Base-by-base conservation (phyloP, 1,139 yeast genomes). In the Zygoascus hellenicus region DNA sequence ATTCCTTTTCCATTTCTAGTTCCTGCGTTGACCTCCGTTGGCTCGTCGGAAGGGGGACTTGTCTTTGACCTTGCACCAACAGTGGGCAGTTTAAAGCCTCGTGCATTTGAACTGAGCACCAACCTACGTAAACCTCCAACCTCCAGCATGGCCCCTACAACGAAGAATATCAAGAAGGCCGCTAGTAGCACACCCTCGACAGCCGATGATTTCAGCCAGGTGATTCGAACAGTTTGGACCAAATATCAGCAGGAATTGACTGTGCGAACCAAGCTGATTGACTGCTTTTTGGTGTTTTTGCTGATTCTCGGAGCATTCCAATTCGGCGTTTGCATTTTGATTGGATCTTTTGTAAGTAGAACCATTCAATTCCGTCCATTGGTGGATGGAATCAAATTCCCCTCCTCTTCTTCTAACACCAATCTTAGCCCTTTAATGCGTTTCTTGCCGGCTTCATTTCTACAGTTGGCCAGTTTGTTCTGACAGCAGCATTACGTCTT, bases 401-500 rank as follows among this genome's bases (percentile, higher is more conserved):
- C n/a, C n/a, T n/a, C n/a, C n/a, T n/a, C n/a, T n/a, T n/a, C n/a
- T n/a, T 16, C 36, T 39, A 29, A 33, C 33, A 35, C 31, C 35
- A 37, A 14, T 32, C 34, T 10, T 43, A 68, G 71, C 99, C 99
- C 16, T 92, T 94, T 76, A 92, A 92, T 68, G 97, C 97, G 30
- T 92, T 92, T 63, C 74, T 92, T 51, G 94, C 96, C 26, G 98
- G 98, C 0, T 92, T 92, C 63, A 78, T 85, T 50, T 74, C 89
- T 35, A 87, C 97, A 51, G 97, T 92, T 49, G 97, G 96, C 13
- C 98, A 94, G 66, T 92, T 94, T 64, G 97, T 92, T 33, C 76
- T 92, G 54, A 78, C 95, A 13, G 72, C 70, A 17, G 54, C 58
- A 35, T 49, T 92, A 60, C 75, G 98, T 59, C 75, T 90, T 61